phyloP scores from a whole-genome alignment of 129 eudicot species.

The Flaveria ramosissima region DNA sequence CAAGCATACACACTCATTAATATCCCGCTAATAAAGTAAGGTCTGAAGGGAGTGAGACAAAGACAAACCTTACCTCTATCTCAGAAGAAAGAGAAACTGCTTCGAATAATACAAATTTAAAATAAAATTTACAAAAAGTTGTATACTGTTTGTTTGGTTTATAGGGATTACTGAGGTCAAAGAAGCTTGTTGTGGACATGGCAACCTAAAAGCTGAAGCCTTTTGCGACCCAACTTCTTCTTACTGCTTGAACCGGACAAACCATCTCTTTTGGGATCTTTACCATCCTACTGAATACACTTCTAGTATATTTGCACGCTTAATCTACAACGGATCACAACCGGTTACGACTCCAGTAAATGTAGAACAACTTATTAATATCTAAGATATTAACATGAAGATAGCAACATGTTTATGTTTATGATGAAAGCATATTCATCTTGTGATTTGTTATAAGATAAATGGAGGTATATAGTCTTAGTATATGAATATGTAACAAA shows the following conservation, averaged over 20 bases:
- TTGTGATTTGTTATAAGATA: not conserved
- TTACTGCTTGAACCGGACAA: slow-evolving; percentile 57
- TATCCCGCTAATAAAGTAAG: no score
- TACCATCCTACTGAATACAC: slow-evolving; percentile 74
- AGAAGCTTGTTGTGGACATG: slow-evolving; percentile 86
- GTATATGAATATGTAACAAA: not conserved
- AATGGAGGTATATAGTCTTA: not conserved
- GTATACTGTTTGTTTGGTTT: not conserved
- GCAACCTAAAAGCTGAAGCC: slow-evolving; percentile 54
- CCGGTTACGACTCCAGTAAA: slow-evolving; percentile 47
- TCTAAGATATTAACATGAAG: slow-evolving; percentile 19
- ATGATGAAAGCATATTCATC: not conserved
- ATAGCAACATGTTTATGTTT: not conserved
- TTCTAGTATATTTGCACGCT: slow-evolving; percentile 43
- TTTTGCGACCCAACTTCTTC: slow-evolving; percentile 62
- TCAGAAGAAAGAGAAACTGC: no score
- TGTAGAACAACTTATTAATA: slow-evolving; percentile 53
- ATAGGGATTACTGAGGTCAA: slow-evolving; percentile 68
- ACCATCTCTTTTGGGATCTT: slow-evolving; percentile 76
- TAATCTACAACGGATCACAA: slow-evolving; percentile 43
- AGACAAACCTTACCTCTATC: no score
- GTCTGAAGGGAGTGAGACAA: no score
- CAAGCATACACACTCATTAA: no score
- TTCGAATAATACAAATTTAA: no score
- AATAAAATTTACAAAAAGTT: not conserved